phyloP scores from a whole-genome alignment of 371 early-diverging fungal species.

The Lichtheimia corymbifera region DNA sequence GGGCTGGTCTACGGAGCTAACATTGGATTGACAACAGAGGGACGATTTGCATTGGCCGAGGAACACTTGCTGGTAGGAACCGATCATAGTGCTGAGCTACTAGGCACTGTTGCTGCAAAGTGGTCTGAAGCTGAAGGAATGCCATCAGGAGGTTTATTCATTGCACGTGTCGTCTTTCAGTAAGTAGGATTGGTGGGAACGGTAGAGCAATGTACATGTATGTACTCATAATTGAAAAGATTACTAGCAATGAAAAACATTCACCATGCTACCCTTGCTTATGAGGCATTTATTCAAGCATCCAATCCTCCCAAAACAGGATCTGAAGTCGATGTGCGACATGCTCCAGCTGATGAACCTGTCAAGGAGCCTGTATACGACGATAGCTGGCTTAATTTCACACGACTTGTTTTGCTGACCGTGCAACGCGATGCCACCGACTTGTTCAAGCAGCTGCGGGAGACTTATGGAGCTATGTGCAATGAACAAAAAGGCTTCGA shows the following conservation, averaged over 20 bases:
- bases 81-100: constrained; percentile 72
- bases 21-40: constrained; percentile 30
- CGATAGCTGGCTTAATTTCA: constrained; percentile 71
- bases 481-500: constrained; percentile 38
- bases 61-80: constrained; percentile 78
- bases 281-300: constrained; percentile 56
- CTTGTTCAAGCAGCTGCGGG: constrained; percentile 53
- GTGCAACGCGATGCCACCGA: constrained; percentile 70
- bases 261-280: constrained; percentile 70
- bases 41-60: constrained; percentile 68
- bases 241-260: constrained; percentile 70
- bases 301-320: constrained; percentile 29
- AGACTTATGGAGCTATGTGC: constrained; percentile 57
- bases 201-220: not conserved
- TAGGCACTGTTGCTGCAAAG: constrained; percentile 72
- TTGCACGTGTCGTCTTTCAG: constrained; percentile 82
- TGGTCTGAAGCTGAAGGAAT: constrained; percentile 65
- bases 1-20: too few species aligned
- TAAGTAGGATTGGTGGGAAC: constrained; percentile 26
- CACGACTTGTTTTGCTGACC: constrained; percentile 65
- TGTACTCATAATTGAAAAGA: constrained; percentile 7
- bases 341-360: constrained; percentile 40
- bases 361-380: constrained; percentile 40
- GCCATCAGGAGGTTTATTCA: constrained; percentile 64
- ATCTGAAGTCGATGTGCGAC: constrained; percentile 32